A percentile compares a stretch with the other conserved stretches of the same genome.
Conservation (phyloP, 768 basidiomycete species). For the Thelephora ganbajun region DNA sequence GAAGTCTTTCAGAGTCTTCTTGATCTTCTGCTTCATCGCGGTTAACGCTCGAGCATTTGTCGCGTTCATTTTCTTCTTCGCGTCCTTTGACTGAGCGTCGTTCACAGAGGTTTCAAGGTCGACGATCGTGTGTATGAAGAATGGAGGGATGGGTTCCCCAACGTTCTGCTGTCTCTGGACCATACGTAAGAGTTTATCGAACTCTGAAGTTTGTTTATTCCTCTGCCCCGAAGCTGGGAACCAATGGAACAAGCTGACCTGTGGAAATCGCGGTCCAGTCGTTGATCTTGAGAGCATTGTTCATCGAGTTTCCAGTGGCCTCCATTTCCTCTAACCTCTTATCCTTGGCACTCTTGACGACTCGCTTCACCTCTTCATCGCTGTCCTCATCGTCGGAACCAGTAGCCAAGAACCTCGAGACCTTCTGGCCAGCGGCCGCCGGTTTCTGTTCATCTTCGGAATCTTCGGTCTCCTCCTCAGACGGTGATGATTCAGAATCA, state of each 20-base stretch:
- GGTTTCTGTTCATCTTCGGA: constrained; percentile 23
- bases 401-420: constrained; percentile 25
- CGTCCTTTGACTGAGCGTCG: constrained; percentile 64
- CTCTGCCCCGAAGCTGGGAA: constrained; percentile 5
- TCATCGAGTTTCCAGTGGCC: constrained; percentile 77
- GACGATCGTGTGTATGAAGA: constrained; percentile 64
- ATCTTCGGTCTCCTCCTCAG: constrained; percentile 37
- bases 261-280: constrained; percentile 90
- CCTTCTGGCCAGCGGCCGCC: constrained; percentile 24
- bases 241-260: constrained; percentile 34
- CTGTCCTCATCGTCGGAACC: constrained; percentile 38
- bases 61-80: constrained; percentile 94
- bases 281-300: constrained; percentile 90
- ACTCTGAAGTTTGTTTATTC: constrained; percentile 43
- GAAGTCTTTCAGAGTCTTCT: constrained; percentile 81
- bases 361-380: constrained; percentile 59
- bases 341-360: constrained; percentile 79
- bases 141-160: constrained; percentile 75
- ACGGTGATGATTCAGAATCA: constrained; percentile 29
- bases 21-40: constrained; percentile 96
- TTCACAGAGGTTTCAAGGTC: constrained; percentile 69
- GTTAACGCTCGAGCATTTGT: constrained; percentile 88
- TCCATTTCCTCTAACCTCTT: constrained; percentile 94
- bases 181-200: constrained; percentile 89
- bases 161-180: constrained; percentile 78